Evolutionary conservation across 73 alveolate species (phyloP).

Genomic region (Stentor roeselii): DNA sequence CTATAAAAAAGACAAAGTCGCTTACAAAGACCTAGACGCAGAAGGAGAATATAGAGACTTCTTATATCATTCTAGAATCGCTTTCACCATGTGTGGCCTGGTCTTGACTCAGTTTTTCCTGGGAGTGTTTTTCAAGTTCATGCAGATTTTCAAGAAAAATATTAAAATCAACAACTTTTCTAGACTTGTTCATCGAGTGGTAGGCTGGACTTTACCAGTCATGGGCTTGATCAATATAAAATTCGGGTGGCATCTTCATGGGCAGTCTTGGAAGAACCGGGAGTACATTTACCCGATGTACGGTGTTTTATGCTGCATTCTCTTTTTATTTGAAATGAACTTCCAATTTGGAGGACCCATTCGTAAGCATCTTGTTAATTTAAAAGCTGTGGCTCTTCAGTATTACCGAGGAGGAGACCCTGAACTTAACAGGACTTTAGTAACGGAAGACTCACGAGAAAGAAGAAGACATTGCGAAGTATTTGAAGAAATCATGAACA

Average conservation of each 20-base stretch:
- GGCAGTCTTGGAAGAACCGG: neutral
- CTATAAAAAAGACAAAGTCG: neutral
- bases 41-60: neutral
- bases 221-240: neutral
- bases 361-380: neutral
- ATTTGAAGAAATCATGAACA: neutral
- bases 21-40: conserved; percentile 5
- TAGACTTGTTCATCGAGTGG: neutral
- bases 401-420: neutral
- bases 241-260: conserved; percentile 10
- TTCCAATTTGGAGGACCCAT: neutral
- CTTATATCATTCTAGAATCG: neutral
- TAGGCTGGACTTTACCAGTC: neutral
- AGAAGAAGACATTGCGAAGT: neutral
- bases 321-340: neutral
- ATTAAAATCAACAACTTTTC: neutral
- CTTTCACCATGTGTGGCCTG: neutral
- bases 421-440: neutral
- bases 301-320: neutral
- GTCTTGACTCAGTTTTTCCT: neutral
- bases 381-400: too few relatives aligned
- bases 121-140: neutral
- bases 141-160: neutral
- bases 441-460: neutral
- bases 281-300: neutral